phyloP scores from a whole-genome alignment of 441 rosid genomes.

The Populus hybrid region DNA sequence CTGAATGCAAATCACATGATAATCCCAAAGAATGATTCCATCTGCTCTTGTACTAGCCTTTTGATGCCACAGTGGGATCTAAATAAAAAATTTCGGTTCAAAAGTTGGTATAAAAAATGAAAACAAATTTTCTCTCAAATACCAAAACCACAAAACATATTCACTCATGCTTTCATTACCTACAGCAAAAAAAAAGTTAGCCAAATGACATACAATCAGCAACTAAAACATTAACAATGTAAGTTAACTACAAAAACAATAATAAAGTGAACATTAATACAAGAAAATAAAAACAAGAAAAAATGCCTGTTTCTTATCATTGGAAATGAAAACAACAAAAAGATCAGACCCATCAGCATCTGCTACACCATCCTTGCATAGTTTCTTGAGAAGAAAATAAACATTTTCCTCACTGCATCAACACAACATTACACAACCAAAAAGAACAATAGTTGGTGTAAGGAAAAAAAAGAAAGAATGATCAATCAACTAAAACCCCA shows the following conservation, averaged over 20 bases:
- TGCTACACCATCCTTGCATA: constrained; percentile 47
- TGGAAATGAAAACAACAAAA: constrained; percentile 71
- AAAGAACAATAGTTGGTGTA: neutral
- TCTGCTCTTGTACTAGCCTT: constrained; percentile 78
- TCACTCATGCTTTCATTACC: neutral
- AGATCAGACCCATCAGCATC: constrained; percentile 64
- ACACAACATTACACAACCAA: neutral
- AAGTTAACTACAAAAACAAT: neutral
- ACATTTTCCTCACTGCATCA: constrained; percentile 78
- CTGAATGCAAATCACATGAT: constrained; percentile 82
- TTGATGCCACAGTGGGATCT: constrained; percentile 92
- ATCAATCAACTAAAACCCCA: neutral
- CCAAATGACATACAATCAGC: neutral
- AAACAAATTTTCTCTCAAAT: neutral
- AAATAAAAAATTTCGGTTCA: constrained; percentile 9
- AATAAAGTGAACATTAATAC: neutral
- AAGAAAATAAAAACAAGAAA: constrained; percentile 6
- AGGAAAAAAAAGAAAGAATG: neutral
- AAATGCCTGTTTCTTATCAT: constrained; percentile 83
- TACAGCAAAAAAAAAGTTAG: neutral
- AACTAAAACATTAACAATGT: neutral
- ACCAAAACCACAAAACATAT: neutral
- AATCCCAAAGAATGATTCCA: constrained; percentile 81
- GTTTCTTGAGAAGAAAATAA: constrained; percentile 66
- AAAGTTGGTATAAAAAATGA: constrained; percentile 4